Base-by-base conservation (phyloP, 2,329 filamentous ascomycete species). In the Colletotrichum sp. region DNA sequence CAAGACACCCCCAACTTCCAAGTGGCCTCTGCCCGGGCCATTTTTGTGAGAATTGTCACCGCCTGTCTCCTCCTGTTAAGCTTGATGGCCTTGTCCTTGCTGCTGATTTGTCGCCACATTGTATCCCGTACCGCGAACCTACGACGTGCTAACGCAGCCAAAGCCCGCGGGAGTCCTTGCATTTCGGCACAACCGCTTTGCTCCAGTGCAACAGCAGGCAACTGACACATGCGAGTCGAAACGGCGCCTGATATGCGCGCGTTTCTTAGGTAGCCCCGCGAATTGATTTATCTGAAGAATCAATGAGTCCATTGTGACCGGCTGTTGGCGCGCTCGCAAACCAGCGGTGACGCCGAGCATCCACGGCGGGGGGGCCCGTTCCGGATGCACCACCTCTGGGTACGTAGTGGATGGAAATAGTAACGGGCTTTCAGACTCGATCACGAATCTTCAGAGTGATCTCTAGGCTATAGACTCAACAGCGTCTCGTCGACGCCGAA, bases 351-450 rank as follows among this genome's bases (percentile, higher is more conserved):
- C 68, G 52, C 67, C 69, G 73, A 64, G 66, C 59, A 59, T 64
- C 66, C 66, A 74, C 61, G 72, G 48, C 67, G 48, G 59, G 32
- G 60, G 48, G 67, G 28, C 60, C 67, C 72, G 67, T 71, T 74
- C 72, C 60, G 36, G 39, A 74, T 60, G 72, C 67, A 74, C 60
- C 72, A 57, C 60, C 36, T 65, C 48, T 60, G 60, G 55, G 34
- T 32, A 43, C 48, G 32, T n/a, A 28, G 26, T 7, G 36, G 36
- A 52, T 70, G 28, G 24, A 70, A 63, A 70, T 70, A 52, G 67
- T 32, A 63, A 63, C 57, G 26, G 36, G 43, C n/a, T 36, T 34
- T 26, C n/a, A 26, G 26, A 21, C 12, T 28, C 32, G 32, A 57
- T 67, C 30, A 34, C 2, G 15, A 21, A 63, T 15, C 18, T 13